These are phyloP conservation scores for Neospermospora avenae DNA, from an alignment of 2,329 filamentous ascomycete species.

Conservation along the genomic window DNA sequence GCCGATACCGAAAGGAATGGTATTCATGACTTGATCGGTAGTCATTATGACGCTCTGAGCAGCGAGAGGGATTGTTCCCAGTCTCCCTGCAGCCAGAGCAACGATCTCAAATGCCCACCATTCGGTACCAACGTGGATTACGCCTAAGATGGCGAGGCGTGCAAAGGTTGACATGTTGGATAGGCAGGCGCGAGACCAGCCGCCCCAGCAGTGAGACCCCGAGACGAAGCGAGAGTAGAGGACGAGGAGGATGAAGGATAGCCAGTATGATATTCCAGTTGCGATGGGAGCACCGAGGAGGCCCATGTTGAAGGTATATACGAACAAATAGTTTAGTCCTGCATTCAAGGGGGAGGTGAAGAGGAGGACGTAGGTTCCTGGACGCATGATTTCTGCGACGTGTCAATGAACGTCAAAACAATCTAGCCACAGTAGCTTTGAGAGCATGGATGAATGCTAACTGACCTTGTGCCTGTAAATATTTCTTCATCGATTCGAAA, in stretches of 20 bases:
- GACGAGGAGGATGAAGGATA: conserved; percentile 73
- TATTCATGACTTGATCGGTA: conserved; percentile 73
- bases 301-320: conserved; percentile 67
- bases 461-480: conserved; percentile 80
- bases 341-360: conserved; percentile 81
- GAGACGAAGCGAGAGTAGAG: conserved; percentile 68
- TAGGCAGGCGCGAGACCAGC: conserved; percentile 62
- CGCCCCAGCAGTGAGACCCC: conserved; percentile 78
- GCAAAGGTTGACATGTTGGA: conserved; percentile 68
- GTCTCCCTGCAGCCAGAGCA: conserved; percentile 73
- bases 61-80: conserved; percentile 76
- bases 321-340: conserved; percentile 75
- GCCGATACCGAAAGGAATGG: conserved; percentile 81
- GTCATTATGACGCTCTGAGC: conserved; percentile 91
- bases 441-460: conserved; percentile 47
- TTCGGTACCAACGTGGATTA: conserved; percentile 83
- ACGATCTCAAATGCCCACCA: conserved; percentile 97
- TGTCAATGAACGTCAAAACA: no score
- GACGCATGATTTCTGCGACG: conserved; percentile 62
- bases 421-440: no score
- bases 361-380: conserved; percentile 78
- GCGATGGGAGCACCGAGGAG: conserved; percentile 78
- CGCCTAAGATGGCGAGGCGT: conserved; percentile 69
- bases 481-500: conserved; percentile 85
- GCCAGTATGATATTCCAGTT: conserved; percentile 83